These are phyloP conservation scores for Alternaria arbusti DNA, from an alignment of 2,329 filamentous ascomycete genomes.

Conservation along the genomic window DNA sequence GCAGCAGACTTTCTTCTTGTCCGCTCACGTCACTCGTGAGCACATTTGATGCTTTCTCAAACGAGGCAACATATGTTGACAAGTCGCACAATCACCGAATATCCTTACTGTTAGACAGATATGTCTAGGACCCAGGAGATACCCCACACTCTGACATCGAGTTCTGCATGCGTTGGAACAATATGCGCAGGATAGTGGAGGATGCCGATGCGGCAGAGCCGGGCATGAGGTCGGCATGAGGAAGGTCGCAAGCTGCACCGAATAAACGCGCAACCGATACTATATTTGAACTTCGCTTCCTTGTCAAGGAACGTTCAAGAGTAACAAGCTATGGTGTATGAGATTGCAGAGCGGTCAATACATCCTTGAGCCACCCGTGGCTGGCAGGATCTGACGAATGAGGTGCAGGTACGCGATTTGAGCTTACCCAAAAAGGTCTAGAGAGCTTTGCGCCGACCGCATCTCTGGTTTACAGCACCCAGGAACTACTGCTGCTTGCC, in stretches of 20 bases:
- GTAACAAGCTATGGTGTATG: background rate
- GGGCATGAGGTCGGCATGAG: background rate
- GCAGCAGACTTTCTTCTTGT: background rate
- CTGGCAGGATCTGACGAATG: conserved; percentile 2
- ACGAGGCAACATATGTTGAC: background rate
- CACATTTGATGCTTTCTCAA: background rate
- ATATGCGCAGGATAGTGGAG: background rate
- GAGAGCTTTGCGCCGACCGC: conserved; percentile 2
- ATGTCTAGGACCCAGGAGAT: background rate
- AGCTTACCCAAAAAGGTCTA: background rate
- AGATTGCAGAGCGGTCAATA: conserved; percentile 4
- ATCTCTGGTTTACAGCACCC: background rate
- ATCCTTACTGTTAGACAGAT: background rate
- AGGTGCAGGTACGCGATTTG: background rate
- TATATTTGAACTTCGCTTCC: background rate
- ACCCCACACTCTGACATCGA: background rate
- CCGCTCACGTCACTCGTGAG: background rate
- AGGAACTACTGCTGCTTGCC: background rate
- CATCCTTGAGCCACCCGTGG: conserved; percentile 1
- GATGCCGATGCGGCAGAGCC: background rate
- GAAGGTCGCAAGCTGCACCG: background rate
- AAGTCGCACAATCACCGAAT: background rate
- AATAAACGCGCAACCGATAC: background rate
- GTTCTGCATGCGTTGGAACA: background rate
- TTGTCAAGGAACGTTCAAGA: background rate